A percentile compares a stretch with the other conserved stretches of the same genome.
phyloP scores from a whole-genome alignment of 2,329 filamentous ascomycete genomes.

The Emericellopsis cladophorae region DNA sequence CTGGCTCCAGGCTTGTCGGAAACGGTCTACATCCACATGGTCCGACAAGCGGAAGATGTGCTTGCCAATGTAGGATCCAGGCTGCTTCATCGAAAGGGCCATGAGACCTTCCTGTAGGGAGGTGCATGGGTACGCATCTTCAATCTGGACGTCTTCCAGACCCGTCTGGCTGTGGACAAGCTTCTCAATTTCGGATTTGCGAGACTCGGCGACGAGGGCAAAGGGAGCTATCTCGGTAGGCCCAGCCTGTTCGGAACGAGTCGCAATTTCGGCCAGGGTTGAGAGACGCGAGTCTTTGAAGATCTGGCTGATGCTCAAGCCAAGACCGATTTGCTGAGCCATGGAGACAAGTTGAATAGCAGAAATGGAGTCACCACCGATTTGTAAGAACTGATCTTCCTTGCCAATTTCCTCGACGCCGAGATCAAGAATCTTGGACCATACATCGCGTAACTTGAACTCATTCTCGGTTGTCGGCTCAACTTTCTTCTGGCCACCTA shows the following conservation, averaged over 20 bases:
- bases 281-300: constrained; percentile 3
- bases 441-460: constrained; percentile 4
- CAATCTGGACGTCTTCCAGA: constrained; percentile 1
- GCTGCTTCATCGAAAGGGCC: constrained; percentile 14
- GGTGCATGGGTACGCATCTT: constrained; percentile 22
- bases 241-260: not conserved
- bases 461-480: constrained; percentile 2
- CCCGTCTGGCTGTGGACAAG: not conserved
- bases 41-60: constrained; percentile 8
- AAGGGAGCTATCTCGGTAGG: not conserved
- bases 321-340: not conserved
- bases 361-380: constrained; percentile 8
- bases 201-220: not conserved
- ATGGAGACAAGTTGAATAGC: constrained; percentile 4
- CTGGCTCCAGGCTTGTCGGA: constrained; percentile 4
- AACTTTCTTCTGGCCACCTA: not conserved
- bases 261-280: not conserved
- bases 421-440: not conserved
- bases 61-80: constrained; percentile 18
- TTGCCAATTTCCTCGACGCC: constrained; percentile 1
- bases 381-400: constrained; percentile 5
- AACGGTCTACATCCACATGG: constrained; percentile 6
- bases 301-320: constrained; percentile 3
- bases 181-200: not conserved
- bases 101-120: constrained; percentile 22